phyloP scores from a whole-genome alignment of 768 basidiomycete genomes.

The Leucosporidium yakuticum region DNA sequence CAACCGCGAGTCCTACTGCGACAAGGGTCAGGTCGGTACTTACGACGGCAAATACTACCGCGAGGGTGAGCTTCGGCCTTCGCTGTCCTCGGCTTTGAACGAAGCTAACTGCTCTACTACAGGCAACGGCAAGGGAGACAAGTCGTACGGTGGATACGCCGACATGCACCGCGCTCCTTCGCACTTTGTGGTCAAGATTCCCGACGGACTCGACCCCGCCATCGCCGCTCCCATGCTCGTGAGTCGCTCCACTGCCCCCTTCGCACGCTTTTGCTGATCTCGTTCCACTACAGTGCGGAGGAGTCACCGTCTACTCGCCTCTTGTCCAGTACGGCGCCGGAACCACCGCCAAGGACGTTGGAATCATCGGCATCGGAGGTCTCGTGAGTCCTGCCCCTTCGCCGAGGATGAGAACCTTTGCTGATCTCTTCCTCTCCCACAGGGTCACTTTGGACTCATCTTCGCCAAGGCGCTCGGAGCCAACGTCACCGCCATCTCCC shows the following conservation, averaged over 20 bases:
- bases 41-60: constrained; percentile 20
- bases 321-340: constrained; percentile 51
- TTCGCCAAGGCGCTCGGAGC: constrained; percentile 56
- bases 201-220: constrained; percentile 49
- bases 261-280: not conserved
- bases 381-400: not conserved
- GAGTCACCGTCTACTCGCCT: constrained; percentile 61
- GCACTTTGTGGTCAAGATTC: constrained; percentile 58
- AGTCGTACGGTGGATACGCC: constrained; percentile 45
- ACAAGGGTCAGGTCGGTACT: constrained; percentile 38
- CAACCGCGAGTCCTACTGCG: constrained; percentile 56
- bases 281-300: constrained; percentile 44
- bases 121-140: constrained; percentile 29
- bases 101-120: constrained; percentile 1
- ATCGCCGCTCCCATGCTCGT: constrained; percentile 57
- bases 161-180: constrained; percentile 47
- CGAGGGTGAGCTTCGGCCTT: not conserved
- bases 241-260: not conserved
- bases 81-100: not conserved
- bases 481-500: constrained; percentile 58
- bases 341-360: constrained; percentile 58
- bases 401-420: not conserved
- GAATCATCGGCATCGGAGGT: constrained; percentile 62
- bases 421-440: not conserved
- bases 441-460: constrained; percentile 41